Evolutionary conservation across 2,329 filamentous ascomycete genomes (phyloP), one percentile per base, ranked within the genome.

Genomic region (Pyricularia grisea): DNA sequence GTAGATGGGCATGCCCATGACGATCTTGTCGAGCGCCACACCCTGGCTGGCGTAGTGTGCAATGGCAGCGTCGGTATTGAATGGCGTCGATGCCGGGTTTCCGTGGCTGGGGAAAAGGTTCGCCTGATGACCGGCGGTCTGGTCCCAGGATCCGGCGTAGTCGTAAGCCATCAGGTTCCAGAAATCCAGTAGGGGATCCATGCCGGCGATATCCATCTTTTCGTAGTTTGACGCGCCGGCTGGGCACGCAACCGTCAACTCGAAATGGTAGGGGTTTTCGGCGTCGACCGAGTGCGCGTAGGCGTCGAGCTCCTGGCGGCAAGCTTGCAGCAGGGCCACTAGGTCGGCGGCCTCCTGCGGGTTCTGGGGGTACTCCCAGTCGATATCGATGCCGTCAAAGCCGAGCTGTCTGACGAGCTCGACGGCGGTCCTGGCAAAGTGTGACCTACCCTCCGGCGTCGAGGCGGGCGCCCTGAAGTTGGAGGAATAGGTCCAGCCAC

Each of bases 151-250:
- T 0, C 94, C 94, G 6, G 93, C 89, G 77, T 86, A 96, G 79
- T 97, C 93, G 79, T 97, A 97, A 1, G 91, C 91, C 93, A 97
- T 97, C 61, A 93, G 79, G 77, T 92, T 92, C 89, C 89, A 92
- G 77, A 92, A 92, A 78, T 92, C 89, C 1, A 92, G 82, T 69
- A 87, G 84, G 14, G 75, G 77, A 75, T 92, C 88, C 89, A 92
- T 91, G 69, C 78, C 86, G 0, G 77, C 70, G n/a, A 92, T 78
- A 73, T 90, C 83, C 68, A 92, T 80, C 73, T 85, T 88, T 70
- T 84, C 76, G 78, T 87, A 89, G 78, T 91, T 89, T 69, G 85
- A 78, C 0, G 87, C 77, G 2, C 88, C 88, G 3, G 88, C 88
- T 0, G 88, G 87, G 72, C 84, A 87, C 1, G 88, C 88, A 1